Evolutionary conservation across 169 alveolate genomes (phyloP).

Genomic region (Babesia ovis): DNA sequence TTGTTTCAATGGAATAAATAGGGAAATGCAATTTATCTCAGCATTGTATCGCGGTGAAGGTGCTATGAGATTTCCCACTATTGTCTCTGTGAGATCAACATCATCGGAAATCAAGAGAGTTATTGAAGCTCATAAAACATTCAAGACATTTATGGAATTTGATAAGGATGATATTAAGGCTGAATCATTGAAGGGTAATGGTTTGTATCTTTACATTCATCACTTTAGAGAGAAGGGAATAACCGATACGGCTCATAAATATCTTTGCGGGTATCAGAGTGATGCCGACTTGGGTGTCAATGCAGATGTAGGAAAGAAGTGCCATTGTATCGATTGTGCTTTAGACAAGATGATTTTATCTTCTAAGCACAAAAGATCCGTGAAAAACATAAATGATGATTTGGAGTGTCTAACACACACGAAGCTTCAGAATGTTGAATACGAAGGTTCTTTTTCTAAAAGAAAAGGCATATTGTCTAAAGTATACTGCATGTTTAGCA

Average conservation of each 20-base stretch:
- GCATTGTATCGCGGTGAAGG: conserved; percentile 12
- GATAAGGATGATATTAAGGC: background rate
- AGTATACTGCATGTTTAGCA: background rate
- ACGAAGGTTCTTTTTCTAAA: background rate
- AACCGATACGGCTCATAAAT: background rate
- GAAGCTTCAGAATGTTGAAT: background rate
- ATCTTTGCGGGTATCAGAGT: background rate
- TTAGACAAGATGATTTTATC: conserved; percentile 19
- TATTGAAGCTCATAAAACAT: background rate
- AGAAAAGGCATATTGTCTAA: background rate
- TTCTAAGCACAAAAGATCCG: background rate
- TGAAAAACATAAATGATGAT: background rate
- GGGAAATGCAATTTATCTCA: background rate
- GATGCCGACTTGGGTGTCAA: background rate
- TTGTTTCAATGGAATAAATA: background rate
- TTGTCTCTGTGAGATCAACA: background rate
- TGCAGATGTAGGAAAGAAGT: conserved; percentile 1
- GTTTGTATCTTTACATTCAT: conserved; percentile 3
- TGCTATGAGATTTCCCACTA: conserved; percentile 19
- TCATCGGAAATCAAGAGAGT: background rate
- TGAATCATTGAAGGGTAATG: conserved; percentile 6
- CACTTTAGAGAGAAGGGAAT: background rate
- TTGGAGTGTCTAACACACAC: background rate
- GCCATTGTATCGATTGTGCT: conserved; percentile 22
- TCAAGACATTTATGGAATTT: background rate